Conservation (phyloP, 2,329 filamentous ascomycete species). For the Diplodia intermedia region DNA sequence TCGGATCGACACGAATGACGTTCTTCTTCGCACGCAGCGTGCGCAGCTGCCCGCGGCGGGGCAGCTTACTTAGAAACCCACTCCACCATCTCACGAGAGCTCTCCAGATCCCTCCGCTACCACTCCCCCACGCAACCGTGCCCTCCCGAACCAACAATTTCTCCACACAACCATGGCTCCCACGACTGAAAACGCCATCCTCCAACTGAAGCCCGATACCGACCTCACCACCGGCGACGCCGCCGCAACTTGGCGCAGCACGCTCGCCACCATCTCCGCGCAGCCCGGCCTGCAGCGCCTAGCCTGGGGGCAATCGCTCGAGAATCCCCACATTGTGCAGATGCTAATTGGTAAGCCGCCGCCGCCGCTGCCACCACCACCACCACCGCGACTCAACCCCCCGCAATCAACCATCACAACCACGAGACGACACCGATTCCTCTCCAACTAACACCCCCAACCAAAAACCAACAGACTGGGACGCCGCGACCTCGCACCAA, state of each 20-base stretch:
- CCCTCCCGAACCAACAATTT: too few relatives aligned
- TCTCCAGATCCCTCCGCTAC: neutral
- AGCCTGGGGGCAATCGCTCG: constrained; percentile 50
- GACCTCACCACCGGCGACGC: constrained; percentile 39
- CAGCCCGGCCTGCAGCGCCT: constrained; percentile 48
- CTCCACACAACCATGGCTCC: constrained; percentile 31
- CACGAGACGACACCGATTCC: too few relatives aligned
- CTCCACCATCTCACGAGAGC: constrained; percentile 4
- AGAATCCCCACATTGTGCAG: constrained; percentile 48
- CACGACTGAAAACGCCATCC: constrained; percentile 50
- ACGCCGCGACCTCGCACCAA: constrained; percentile 48
- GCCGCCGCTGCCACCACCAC: constrained; percentile 5
- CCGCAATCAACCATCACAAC: neutral
- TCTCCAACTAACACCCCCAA: neutral
- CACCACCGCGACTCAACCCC: neutral
- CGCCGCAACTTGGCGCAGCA: constrained; percentile 41
- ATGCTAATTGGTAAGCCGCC: constrained; percentile 50
- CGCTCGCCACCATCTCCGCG: constrained; percentile 44
- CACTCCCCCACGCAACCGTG: neutral
- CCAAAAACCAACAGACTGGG: constrained; percentile 51
- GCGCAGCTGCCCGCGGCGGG: too few relatives aligned
- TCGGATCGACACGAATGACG: neutral
- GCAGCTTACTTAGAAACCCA: neutral
- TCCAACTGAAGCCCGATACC: constrained; percentile 48
- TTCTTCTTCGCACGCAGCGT: neutral